These are phyloP conservation scores for Barnettozyma botsteinii DNA, from an alignment of 805 yeast genomes.

Conservation along the genomic window DNA sequence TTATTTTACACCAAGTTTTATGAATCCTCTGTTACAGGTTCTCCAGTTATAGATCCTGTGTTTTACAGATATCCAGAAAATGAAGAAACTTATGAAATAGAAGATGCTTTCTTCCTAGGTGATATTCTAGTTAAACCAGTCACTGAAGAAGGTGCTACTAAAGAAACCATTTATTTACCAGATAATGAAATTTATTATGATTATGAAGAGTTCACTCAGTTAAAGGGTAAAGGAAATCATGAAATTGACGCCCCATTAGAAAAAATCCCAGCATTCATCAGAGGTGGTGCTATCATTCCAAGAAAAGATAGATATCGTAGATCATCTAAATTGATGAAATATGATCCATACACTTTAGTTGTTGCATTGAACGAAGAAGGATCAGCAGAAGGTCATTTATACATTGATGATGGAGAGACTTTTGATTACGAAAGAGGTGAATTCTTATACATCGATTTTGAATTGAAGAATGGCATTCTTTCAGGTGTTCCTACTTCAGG, in stretches of 20 bases:
- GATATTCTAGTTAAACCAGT: conserved; percentile 81
- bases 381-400: conserved; percentile 52
- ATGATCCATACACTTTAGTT: conserved; percentile 76
- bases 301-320: conserved; percentile 73
- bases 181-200: conserved; percentile 52
- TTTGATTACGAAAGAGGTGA: conserved; percentile 50
- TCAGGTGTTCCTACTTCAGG: conserved; percentile 25
- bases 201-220: conserved; percentile 33
- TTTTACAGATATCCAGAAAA: conserved; percentile 50
- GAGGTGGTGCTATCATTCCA: conserved; percentile 74
- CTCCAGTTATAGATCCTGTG: conserved; percentile 68
- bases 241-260: conserved; percentile 41
- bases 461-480: conserved; percentile 31
- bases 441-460: conserved; percentile 39
- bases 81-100: conserved; percentile 48
- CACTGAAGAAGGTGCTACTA: conserved; percentile 43
- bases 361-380: conserved; percentile 50
- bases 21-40: conserved; percentile 52
- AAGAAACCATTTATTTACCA: conserved; percentile 33
- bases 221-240: conserved; percentile 35
- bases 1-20: conserved; percentile 74
- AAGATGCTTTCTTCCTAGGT: conserved; percentile 81
- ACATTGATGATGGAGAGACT: conserved; percentile 82
- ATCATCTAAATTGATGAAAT: conserved; percentile 64
- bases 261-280: conserved; percentile 63